These are phyloP conservation scores for Ceratocystis albifundus DNA, from an alignment of 2,329 filamentous ascomycete species.

Conservation along the genomic window DNA sequence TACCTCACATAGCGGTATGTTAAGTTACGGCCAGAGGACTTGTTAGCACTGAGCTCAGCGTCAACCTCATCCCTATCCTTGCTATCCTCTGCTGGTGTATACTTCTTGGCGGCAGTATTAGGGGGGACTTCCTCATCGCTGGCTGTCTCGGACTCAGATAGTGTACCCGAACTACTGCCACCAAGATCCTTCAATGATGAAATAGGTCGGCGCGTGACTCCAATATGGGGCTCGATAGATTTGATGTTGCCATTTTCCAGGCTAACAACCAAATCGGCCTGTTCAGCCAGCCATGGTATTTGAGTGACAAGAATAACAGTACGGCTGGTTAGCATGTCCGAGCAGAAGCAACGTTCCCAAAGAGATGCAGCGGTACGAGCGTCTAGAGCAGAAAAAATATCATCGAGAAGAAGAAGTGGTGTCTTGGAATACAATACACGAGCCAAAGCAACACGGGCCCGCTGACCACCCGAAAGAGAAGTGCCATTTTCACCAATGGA, in stretches of 20 bases:
- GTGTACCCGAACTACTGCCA: slow-evolving; percentile 25
- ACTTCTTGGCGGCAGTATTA: background rate
- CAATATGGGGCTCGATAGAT: slow-evolving; percentile 36
- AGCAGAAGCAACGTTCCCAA: slow-evolving; percentile 48
- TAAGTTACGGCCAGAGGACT: slow-evolving; percentile 22
- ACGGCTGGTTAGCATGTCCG: slow-evolving; percentile 41
- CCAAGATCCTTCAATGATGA: slow-evolving; percentile 29
- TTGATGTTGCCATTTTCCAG: slow-evolving; percentile 39
- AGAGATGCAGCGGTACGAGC: slow-evolving; percentile 45
- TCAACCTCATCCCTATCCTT: slow-evolving; percentile 22
- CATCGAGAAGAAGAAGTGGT: slow-evolving; percentile 45
- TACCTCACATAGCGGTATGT: slow-evolving; percentile 36
- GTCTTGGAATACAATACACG: slow-evolving; percentile 47
- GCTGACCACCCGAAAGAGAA: slow-evolving; percentile 46
- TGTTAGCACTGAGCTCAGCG: slow-evolving; percentile 21
- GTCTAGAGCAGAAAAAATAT: slow-evolving; percentile 49
- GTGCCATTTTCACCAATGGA: slow-evolving; percentile 45
- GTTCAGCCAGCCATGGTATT: slow-evolving; percentile 41
- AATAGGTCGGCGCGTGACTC: slow-evolving; percentile 32
- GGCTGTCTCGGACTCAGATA: slow-evolving; percentile 9
- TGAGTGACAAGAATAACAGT: slow-evolving; percentile 49
- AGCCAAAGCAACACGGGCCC: slow-evolving; percentile 45
- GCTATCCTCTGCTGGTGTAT: background rate
- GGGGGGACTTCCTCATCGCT: background rate
- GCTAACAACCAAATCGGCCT: slow-evolving; percentile 38